Base-by-base conservation (phyloP, 495 filamentous ascomycete species). In the Parachaetomium inaequale region DNA sequence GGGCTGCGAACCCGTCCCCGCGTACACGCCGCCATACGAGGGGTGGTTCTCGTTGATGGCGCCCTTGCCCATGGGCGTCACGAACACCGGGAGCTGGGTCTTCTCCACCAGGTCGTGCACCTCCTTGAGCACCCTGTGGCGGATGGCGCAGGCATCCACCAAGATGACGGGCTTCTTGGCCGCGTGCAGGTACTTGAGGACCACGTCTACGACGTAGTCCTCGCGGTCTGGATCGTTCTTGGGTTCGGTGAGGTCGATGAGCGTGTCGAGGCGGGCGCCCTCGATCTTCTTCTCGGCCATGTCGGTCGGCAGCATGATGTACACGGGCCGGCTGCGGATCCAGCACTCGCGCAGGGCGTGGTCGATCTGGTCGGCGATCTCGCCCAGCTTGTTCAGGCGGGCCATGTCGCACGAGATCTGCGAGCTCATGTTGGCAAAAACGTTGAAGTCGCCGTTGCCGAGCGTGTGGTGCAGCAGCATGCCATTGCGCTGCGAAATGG, bases 1-100 rank as follows among this genome's bases (percentile, higher is more conserved):
- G 0, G 83, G 73, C 46, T 87, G 83, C 15, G 85, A 90, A n/a
- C 88, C 93, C 63, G 84, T 82, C 19, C 93, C 93, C 7, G 88
- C 88, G 72, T 96, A 96, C 3, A 96, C 91, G 51, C 93, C 93
- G 21, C 90, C 90, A 67, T 89, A 97, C 61, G 82, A 87, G 11
- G 84, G 79, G 55, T 86, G 78, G 1, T 82, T 84, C 70, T 98
- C 92, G 62, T 96, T 81, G 53, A 96, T 84, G 8, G 88, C 90
- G 45, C 93, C 86, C 74, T 96, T 96, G 61, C 93, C 92, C 91
- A 96, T 95, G 2, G 93, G 93, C 0, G 91, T 85, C 21, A 94
- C 90, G 72, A 94, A 96, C 0, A 88, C 88, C 8, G 92, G 93
- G 11, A 96, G 74, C 10, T 84, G 78, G 1, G 91, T 89, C 68